These are phyloP conservation scores for Aspergillus mulundensis DNA, from an alignment of 495 filamentous ascomycete genomes.

Conservation along the genomic window DNA sequence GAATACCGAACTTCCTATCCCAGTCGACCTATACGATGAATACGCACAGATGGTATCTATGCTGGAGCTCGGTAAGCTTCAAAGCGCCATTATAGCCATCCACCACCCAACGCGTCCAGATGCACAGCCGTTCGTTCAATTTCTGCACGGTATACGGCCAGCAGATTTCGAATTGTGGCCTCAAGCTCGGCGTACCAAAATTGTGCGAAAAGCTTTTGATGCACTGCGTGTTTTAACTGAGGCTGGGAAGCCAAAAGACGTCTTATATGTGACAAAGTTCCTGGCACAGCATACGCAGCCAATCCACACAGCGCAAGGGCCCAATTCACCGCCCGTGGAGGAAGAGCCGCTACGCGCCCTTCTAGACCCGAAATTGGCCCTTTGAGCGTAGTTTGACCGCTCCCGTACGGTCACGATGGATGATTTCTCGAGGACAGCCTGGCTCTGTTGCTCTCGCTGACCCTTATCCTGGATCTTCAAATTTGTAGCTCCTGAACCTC, in stretches of 20 bases:
- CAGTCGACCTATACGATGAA: slow-evolving; percentile 28
- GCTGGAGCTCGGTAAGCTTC: slow-evolving; percentile 21
- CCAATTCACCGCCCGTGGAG: slow-evolving; percentile 13
- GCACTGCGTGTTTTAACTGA: slow-evolving; percentile 36
- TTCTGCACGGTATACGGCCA: slow-evolving; percentile 17
- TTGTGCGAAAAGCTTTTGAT: slow-evolving; percentile 30
- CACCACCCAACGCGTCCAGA: slow-evolving; percentile 36
- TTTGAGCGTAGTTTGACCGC: slow-evolving; percentile 13
- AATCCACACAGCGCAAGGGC: slow-evolving; percentile 6
- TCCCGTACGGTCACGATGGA: neutral
- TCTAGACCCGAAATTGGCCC: slow-evolving; percentile 29
- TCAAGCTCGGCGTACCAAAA: slow-evolving; percentile 19
- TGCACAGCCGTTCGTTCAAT: slow-evolving; percentile 28
- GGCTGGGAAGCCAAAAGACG: slow-evolving; percentile 25
- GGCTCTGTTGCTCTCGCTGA: neutral
- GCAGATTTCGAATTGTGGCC: slow-evolving; percentile 18
- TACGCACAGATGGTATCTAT: slow-evolving; percentile 24
- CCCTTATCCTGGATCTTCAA: neutral
- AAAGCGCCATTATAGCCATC: slow-evolving; percentile 25
- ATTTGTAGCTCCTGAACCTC: neutral
- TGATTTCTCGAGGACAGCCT: neutral
- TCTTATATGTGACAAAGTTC: slow-evolving; percentile 26
- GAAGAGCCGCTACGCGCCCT: slow-evolving; percentile 27
- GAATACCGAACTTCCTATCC: slow-evolving; percentile 4
- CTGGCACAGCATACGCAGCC: slow-evolving; percentile 31